Conservation (phyloP, 768 basidiomycete genomes). For the Suillus sp. region DNA sequence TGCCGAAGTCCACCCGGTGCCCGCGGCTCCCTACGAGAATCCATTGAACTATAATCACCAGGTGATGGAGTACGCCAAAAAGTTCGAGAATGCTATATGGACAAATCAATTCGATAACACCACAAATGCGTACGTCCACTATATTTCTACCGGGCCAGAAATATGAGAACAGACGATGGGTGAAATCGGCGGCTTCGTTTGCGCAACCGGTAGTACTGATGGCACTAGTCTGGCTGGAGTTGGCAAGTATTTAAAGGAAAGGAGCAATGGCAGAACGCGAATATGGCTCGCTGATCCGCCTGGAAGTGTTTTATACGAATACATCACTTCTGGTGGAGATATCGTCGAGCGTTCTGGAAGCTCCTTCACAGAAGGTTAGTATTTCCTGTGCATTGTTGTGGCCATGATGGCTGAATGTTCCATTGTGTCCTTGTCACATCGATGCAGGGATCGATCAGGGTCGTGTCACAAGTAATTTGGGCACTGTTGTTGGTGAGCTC, state of each 20-base stretch:
- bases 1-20: constrained; percentile 94
- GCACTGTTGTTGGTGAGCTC: constrained; percentile 74
- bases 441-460: constrained; percentile 91
- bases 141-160: constrained; percentile 90
- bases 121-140: constrained; percentile 90
- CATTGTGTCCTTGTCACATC: not conserved
- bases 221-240: constrained; percentile 96
- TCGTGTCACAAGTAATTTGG: constrained; percentile 89
- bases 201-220: constrained; percentile 94
- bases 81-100: constrained; percentile 84
- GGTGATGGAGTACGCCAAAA: constrained; percentile 82
- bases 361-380: constrained; percentile 86
- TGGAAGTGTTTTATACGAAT: constrained; percentile 87
- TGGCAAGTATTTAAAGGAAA: constrained; percentile 83
- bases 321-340: constrained; percentile 78
- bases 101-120: constrained; percentile 97
- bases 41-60: constrained; percentile 97
- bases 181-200: constrained; percentile 85
- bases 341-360: constrained; percentile 77
- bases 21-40: constrained; percentile 94
- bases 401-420: constrained; percentile 1
- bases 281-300: constrained; percentile 97
- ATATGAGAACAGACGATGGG: constrained; percentile 91
- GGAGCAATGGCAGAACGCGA: constrained; percentile 74
- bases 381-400: not conserved